phyloP scores from a whole-genome alignment of 2,329 filamentous ascomycete genomes.

The Magnaporthiopsis rhizophila region DNA sequence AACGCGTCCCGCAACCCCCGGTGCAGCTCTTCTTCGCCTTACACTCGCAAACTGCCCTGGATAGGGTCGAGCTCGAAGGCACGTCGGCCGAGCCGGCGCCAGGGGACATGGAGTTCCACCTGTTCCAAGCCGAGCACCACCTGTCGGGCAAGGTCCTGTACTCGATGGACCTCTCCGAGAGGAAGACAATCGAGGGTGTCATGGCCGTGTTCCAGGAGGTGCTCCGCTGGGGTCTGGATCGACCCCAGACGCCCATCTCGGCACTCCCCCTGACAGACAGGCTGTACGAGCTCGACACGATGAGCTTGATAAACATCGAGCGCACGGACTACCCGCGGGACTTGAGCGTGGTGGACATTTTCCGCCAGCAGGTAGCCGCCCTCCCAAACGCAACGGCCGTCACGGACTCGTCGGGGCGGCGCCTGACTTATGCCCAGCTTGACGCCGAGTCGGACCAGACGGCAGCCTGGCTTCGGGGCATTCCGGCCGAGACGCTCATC shows the following conservation, averaged over 20 bases:
- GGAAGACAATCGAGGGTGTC: neutral
- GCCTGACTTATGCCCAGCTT: neutral
- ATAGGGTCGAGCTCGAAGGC: neutral
- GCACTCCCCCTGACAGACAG: neutral
- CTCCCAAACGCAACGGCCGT: neutral
- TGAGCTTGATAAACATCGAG: neutral
- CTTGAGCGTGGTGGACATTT: neutral
- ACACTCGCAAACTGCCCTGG: neutral
- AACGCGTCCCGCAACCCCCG: neutral
- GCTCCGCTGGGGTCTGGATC: neutral
- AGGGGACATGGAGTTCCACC: neutral
- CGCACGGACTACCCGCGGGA: neutral
- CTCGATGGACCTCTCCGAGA: neutral
- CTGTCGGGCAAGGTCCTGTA: neutral
- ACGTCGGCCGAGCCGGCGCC: neutral
- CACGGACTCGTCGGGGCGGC: neutral
- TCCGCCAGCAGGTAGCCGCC: constrained; percentile 1
- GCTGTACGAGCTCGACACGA: neutral
- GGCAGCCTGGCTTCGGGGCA: neutral
- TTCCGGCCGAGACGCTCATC: neutral
- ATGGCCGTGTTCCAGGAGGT: neutral
- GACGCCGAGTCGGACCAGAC: neutral
- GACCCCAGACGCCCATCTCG: neutral
- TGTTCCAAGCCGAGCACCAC: neutral
- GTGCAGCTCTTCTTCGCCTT: neutral